Conservation (phyloP, 208 protist species). For the Sergeia podlipaevii region DNA sequence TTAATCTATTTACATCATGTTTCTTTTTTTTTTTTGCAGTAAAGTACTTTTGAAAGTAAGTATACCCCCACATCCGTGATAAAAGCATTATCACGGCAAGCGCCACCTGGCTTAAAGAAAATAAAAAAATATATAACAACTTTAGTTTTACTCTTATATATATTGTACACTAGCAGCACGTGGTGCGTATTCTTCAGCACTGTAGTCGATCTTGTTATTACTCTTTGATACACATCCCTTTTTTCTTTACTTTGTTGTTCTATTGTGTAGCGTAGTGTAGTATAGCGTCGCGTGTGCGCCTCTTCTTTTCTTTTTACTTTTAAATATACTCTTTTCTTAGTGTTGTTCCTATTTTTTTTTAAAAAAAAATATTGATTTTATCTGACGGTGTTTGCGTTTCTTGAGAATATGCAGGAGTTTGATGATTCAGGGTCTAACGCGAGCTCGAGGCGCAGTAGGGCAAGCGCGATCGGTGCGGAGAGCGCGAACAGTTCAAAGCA, state of each 20-base stretch:
- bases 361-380: too few species aligned
- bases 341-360: too few species aligned
- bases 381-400: background rate
- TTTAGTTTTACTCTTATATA: too few species aligned
- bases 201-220: too few species aligned
- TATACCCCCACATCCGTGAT: too few species aligned
- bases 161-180: too few species aligned
- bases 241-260: background rate
- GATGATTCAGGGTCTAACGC: slow-evolving; percentile 10
- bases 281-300: background rate
- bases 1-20: too few species aligned
- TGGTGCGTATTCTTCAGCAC: too few species aligned
- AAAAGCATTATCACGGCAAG: too few species aligned
- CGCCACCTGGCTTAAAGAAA: too few species aligned
- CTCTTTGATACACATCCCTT: background rate
- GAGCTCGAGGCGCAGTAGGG: slow-evolving; percentile 16
- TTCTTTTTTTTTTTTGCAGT: background rate
- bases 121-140: too few species aligned
- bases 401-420: background rate
- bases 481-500: slow-evolving; percentile 15
- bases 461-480: slow-evolving; percentile 7
- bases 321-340: background rate
- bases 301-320: background rate
- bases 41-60: background rate
- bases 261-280: background rate